Base-by-base conservation (phyloP, 495 filamentous ascomycete species). In the Jackrogersella multiformis region DNA sequence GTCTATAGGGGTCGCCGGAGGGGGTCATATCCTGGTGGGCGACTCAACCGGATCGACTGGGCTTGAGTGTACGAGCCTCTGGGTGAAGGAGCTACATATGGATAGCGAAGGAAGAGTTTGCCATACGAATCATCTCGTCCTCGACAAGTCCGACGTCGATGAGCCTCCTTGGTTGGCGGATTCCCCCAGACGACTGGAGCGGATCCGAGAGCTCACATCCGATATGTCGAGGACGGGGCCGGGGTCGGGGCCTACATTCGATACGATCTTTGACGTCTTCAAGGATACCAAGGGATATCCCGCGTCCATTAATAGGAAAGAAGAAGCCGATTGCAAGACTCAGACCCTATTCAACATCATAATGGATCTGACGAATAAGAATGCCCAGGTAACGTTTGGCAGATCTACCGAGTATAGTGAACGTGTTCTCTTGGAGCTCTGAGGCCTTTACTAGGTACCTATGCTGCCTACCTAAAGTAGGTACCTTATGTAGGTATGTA, bases 111-210 rank as follows among this genome's bases (percentile, higher is more conserved):
- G 81, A 0, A 72, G 81, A 6, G 76, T 91, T 2, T 80, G 77
- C 2, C 89, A 92, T 70, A 84, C 88, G 16, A 92, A 91, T 66
- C 88, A 91, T 59, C 84, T 86, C 39, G 51, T 90, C 23, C 51
- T 70, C 16, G 66, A 73, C 6, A 68, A 73, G 21, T 18, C 54
- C 1, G 71, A 67, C 13, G 78, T 84, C 12, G 76, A 81, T 10
- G 84, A 87, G 61, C 81, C 81, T 1, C 70, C 78, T 1, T 87
- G 85, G 83, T 65, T 87, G 9, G 72, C 74, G n/a, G 86, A 88
- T 53, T 88, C 86, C 3, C 75, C 77, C 0, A 67, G 78, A 8
- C 79, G 88, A 1, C 70, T 88, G 24, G 71, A 76, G 18, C 77
- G 85, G 2, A 76, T 86, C 30, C 62, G 65, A 6, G 69, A 84